Base-by-base conservation (phyloP, 148 eudicot species). In the Tetragonia tetragonoides region DNA sequence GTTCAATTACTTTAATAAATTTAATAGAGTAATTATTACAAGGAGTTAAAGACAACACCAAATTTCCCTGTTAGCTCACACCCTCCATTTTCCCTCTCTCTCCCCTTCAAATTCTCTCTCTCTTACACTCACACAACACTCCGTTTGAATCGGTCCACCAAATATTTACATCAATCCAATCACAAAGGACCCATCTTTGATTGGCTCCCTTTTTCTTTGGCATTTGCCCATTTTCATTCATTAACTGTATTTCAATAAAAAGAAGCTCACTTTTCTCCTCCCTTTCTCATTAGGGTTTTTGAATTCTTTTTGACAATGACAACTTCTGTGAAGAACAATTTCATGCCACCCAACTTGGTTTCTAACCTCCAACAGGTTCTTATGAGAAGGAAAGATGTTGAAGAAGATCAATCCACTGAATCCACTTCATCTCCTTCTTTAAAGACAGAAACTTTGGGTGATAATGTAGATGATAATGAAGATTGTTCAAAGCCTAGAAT, bases 321-420 rank as follows among this genome's bases (percentile, higher is more conserved):
- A 15, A 85, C 81, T 59, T 78, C 85, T 7, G 81, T 61, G 21
- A 88, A 79, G 80, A 88, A 85, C 78, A 86, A 85, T 74, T 56
- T 79, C 65, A 79, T 91, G 87, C 92, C 92, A 56, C 92, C 95
- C 8, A 88, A 87, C 39, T 72, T 89, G 62, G 88, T 91, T 23
- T 75, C 86, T 6, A 91, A 91, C 79, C 90, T 91, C 34, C 88
- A 91, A 78, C 84, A 86, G 14, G 95, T 84, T 18, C 82, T 91
- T 20, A 72, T 74, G 61, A 78, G 78, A 21, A 86, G 88, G 73
- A 89, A 89, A 70, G 82, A 75, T 49, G 85, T 40, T 39, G 85
- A 66, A 10, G 80, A 85, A 28, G 86, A 83, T 74, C 76, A 88
- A 68, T 47, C 86, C 2, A 63, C 42, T 24, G 77, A 75, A 40